phyloP scores from a whole-genome alignment of 208 protist species.

The Leishmania braziliensis region DNA sequence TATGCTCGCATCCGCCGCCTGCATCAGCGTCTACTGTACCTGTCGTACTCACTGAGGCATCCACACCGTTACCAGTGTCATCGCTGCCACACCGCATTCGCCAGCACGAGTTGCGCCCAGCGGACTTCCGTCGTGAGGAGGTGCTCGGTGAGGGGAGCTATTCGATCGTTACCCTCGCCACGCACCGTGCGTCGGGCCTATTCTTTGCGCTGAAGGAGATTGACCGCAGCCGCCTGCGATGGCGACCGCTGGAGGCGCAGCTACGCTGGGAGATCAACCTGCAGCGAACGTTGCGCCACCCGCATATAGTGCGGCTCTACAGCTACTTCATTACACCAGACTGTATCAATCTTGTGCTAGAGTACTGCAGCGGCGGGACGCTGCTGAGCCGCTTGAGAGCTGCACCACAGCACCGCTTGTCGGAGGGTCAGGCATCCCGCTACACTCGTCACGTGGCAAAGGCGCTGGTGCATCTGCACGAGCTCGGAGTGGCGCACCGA shows the following conservation, averaged over 20 bases:
- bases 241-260: conserved; percentile 44
- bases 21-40: neutral
- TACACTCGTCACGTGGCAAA: conserved; percentile 70
- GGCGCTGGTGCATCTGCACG: conserved; percentile 81
- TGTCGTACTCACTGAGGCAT: no score
- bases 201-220: conserved; percentile 83
- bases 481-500: conserved; percentile 74
- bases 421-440: conserved; percentile 53
- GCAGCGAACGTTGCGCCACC: conserved; percentile 78
- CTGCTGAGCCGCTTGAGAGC: conserved; percentile 45
- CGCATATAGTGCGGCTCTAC: conserved; percentile 81
- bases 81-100: conserved; percentile 26
- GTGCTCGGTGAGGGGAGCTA: conserved; percentile 78
- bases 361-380: conserved; percentile 75
- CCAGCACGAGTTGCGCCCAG: conserved; percentile 60
- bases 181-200: conserved; percentile 55
- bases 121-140: conserved; percentile 62
- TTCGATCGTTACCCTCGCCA: conserved; percentile 69
- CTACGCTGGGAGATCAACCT: conserved; percentile 85
- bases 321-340: conserved; percentile 73
- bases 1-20: neutral
- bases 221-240: conserved; percentile 36
- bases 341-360: conserved; percentile 65
- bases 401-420: conserved; percentile 30
- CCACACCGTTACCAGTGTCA: neutral